Evolutionary conservation across 345 rosid genomes (phyloP).

Genomic region (Mangifera indica): DNA sequence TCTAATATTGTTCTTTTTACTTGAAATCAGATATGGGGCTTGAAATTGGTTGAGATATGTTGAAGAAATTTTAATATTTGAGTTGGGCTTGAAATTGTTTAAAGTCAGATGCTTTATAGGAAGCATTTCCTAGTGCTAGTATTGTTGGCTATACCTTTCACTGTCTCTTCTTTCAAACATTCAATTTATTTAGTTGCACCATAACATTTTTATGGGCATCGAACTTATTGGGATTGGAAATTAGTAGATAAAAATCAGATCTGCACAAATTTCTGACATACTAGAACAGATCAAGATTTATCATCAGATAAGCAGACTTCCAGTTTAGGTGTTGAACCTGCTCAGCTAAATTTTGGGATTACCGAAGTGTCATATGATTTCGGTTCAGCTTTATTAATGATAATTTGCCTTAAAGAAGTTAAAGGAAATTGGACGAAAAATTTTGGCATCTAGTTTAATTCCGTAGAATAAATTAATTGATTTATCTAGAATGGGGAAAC

Average conservation of each 20-base stretch:
- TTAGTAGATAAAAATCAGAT: not conserved
- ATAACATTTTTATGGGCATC: not conserved
- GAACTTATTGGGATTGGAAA: not conserved
- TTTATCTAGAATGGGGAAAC: not conserved
- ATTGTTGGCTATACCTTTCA: not conserved
- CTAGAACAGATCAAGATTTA: not conserved
- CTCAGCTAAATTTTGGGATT: not conserved
- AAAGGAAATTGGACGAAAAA: not conserved
- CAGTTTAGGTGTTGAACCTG: not conserved
- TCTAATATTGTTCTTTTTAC: not conserved
- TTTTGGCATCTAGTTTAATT: not conserved
- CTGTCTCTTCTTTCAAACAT: not conserved
- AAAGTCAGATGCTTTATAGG: not conserved
- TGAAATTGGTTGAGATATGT: slow-evolving; percentile 3
- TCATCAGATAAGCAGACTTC: not conserved
- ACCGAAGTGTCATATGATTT: not conserved
- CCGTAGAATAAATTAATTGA: not conserved
- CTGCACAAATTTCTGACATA: not conserved
- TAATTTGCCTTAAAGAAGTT: not conserved
- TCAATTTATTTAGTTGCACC: not conserved
- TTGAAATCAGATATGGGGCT: not conserved
- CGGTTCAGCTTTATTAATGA: not conserved
- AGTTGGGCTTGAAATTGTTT: slow-evolving; percentile 1
- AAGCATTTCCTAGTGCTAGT: not conserved
- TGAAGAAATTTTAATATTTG: not conserved